A percentile compares a stretch with the other conserved stretches of the same genome.
phyloP scores from a whole-genome alignment of 1,284 basidiomycete species.

The Ustilago nuda region DNA sequence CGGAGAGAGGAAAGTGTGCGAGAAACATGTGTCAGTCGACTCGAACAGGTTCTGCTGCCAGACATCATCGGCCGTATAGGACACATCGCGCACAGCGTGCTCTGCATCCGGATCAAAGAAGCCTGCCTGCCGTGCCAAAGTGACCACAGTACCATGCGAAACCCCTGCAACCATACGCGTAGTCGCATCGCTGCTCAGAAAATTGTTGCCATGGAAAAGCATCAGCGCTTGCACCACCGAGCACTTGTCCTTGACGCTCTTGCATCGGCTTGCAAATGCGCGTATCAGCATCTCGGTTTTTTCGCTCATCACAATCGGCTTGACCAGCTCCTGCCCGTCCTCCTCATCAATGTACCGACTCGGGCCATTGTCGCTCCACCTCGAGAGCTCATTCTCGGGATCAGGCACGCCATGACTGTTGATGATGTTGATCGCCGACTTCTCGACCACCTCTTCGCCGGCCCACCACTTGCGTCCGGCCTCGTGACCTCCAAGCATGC shows the following conservation, averaged over 20 bases:
- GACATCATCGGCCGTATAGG: slow-evolving; percentile 45
- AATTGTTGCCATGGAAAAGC: slow-evolving; percentile 58
- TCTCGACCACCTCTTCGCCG: slow-evolving; percentile 59
- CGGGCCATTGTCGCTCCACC: slow-evolving; percentile 20
- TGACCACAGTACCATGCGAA: slow-evolving; percentile 52
- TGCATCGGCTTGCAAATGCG: slow-evolving; percentile 52
- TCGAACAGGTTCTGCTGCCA: slow-evolving; percentile 37
- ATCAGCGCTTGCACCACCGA: slow-evolving; percentile 61
- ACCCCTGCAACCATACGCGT: slow-evolving; percentile 49
- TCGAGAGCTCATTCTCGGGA: slow-evolving; percentile 7
- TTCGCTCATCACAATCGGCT: slow-evolving; percentile 61
- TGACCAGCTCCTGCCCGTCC: slow-evolving; percentile 60
- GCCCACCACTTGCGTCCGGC: slow-evolving; percentile 62
- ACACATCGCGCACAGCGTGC: slow-evolving; percentile 32
- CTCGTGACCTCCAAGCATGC: slow-evolving; percentile 61
- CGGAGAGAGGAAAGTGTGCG: slow-evolving; percentile 45
- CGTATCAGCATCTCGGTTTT: slow-evolving; percentile 62
- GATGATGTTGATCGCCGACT: slow-evolving; percentile 39
- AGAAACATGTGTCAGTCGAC: slow-evolving; percentile 45
- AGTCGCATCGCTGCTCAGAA: slow-evolving; percentile 51
- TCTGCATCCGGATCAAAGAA: slow-evolving; percentile 54
- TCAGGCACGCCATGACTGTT: slow-evolving; percentile 25
- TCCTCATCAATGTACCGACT: slow-evolving; percentile 53
- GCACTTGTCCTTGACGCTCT: slow-evolving; percentile 52
- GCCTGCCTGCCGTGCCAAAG: slow-evolving; percentile 56